Base-by-base conservation (phyloP, 805 yeast genomes). In the Lipomyces sp. region DNA sequence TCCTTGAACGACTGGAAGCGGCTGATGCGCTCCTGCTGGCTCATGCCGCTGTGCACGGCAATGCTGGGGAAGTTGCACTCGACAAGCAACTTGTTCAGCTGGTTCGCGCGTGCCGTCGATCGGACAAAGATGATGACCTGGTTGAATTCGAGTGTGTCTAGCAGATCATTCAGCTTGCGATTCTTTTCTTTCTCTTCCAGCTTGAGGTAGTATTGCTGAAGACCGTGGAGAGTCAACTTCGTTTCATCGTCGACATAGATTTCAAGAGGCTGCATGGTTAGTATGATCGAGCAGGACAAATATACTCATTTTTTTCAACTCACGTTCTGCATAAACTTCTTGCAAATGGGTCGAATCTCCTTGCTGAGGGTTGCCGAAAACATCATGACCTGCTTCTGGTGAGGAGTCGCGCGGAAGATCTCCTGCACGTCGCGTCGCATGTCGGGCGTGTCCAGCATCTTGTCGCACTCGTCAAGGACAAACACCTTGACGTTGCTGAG, bases 351-450 rank as follows among this genome's bases (percentile, higher is more conserved):
- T 72, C 96, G 86, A 66, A 91, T 88, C 68, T 91, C 98, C 68
- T 81, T 86, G 42, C 95, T 82, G 64, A 91, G 78, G 49, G 98
- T 91, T 61, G 98, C 98, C 55, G 96, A 86, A 73, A 91, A 91
- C 96, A 91, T 91, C 98, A 93, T 90, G 50, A 93, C 98, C 76
- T 91, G 98, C 74, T 91, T 91, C 70, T 91, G 96, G 73, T 86
- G 95, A 61, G 98, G 98, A 45, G 98, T 91, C 55, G 86, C 86
- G 72, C 96, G 84, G 82, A 93, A 91, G 60, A 93, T 86, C 69
- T 91, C 98, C 77, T 91, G 98, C 53, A 91, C 96, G 68, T 91
- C 98, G 71, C 96, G 84, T 78, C 98, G 86, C 98, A 91, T 91
- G 41, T 61, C 63, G 10, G 53, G 32, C 49, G 82, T 75, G 75